Evolutionary conservation across 2,329 filamentous ascomycete species (phyloP).

Genomic region (Arthrobotrys sphaeroides): DNA sequence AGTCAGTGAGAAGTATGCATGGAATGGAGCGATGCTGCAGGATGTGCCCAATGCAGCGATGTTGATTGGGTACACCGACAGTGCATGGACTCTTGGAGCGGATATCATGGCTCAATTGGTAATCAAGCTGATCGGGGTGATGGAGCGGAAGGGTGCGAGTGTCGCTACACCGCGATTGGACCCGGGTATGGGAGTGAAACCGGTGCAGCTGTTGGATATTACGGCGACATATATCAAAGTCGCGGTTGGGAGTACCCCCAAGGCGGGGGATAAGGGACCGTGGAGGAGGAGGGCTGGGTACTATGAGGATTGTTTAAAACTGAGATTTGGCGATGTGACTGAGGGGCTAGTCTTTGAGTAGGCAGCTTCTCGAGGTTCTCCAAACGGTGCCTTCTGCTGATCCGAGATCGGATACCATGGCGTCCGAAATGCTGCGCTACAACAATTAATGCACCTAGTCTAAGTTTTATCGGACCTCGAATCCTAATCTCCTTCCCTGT

Average conservation of each 20-base stretch:
- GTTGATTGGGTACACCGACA: constrained; percentile 70
- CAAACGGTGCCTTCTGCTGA: not conserved
- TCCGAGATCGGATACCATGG: not conserved
- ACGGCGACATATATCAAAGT: constrained; percentile 67
- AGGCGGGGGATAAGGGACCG: constrained; percentile 57
- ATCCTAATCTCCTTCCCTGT: too few relatives aligned
- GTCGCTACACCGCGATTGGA: constrained; percentile 64
- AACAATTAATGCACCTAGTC: too few relatives aligned
- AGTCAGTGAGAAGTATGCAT: constrained; percentile 67
- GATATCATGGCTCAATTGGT: constrained; percentile 67
- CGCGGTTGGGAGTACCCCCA: constrained; percentile 63
- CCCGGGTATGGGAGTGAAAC: constrained; percentile 61
- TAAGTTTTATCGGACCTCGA: too few relatives aligned
- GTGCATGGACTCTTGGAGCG: constrained; percentile 71
- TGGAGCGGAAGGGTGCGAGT: constrained; percentile 63
- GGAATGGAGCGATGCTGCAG: constrained; percentile 71
- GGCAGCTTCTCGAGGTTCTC: not conserved
- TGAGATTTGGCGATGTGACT: constrained; percentile 27
- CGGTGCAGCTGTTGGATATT: constrained; percentile 63
- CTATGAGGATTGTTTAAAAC: constrained; percentile 32
- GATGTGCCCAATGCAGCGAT: constrained; percentile 71
- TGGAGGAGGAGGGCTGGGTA: constrained; percentile 28
- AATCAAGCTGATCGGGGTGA: constrained; percentile 65
- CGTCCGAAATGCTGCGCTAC: not conserved
- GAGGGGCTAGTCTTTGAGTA: constrained; percentile 28